phyloP scores from a whole-genome alignment of 768 basidiomycete genomes.

The Termitomyces sp. region DNA sequence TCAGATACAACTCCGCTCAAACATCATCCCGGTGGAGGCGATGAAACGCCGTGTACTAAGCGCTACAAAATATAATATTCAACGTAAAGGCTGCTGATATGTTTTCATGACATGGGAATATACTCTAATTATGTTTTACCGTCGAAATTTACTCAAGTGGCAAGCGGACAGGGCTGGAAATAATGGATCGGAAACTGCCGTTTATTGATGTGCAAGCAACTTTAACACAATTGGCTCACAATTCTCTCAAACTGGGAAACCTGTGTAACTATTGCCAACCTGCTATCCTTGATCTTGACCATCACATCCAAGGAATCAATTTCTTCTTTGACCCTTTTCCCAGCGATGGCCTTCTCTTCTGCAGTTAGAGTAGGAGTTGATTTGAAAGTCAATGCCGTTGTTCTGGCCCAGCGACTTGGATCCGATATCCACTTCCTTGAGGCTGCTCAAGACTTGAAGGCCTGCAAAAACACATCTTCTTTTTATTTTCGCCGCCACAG shows the following conservation, averaged over 20 bases:
- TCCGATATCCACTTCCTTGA: conserved; percentile 25
- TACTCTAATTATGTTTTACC: conserved; percentile 1
- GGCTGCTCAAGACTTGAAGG: conserved; percentile 23
- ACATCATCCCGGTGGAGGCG: not conserved
- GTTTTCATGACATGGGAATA: not conserved
- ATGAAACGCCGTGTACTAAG: conserved; percentile 9
- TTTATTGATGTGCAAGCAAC: conserved; percentile 6
- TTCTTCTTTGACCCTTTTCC: conserved; percentile 2
- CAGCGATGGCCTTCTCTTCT: conserved; percentile 6
- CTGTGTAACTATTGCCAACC: conserved; percentile 8
- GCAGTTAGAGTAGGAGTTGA: conserved; percentile 9
- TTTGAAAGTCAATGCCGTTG: conserved; percentile 20
- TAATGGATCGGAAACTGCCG: conserved; percentile 30
- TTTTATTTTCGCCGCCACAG: conserved; percentile 22
- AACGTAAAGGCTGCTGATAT: not conserved
- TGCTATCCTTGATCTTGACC: conserved; percentile 7
- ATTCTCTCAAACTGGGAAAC: conserved; percentile 9
- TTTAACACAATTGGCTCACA: conserved; percentile 10
- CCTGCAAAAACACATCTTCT: conserved; percentile 16
- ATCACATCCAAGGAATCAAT: conserved; percentile 11
- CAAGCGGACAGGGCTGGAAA: conserved; percentile 16
- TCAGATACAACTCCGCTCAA: conserved; percentile 18
- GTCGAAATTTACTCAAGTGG: not conserved
- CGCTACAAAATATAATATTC: not conserved
- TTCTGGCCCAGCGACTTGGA: conserved; percentile 22